A percentile compares a stretch with the other conserved stretches of the same genome.
These are phyloP conservation scores for Metschnikowia kofuensis DNA, from an alignment of 805 yeast genomes.

Conservation along the genomic window DNA sequence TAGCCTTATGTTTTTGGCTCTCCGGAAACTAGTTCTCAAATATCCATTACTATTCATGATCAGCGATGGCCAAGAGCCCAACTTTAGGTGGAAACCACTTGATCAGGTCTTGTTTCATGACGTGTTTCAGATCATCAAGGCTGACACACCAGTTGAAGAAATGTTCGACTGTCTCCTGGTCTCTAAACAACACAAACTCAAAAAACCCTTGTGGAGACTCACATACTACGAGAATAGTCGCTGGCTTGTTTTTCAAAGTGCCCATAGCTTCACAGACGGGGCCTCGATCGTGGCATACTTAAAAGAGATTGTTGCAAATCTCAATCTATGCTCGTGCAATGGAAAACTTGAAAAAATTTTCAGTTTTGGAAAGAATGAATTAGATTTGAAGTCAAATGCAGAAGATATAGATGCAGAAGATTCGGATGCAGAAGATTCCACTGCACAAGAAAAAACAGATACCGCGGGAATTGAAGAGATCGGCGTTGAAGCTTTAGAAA, in stretches of 20 bases:
- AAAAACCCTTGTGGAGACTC: constrained; percentile 8
- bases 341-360: too few species aligned
- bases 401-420: too few species aligned
- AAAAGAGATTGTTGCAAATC: constrained; percentile 8
- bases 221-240: constrained; percentile 3
- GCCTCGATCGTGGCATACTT: constrained; percentile 11
- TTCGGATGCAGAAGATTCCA: too few species aligned
- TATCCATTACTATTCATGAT: constrained; percentile 10
- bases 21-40: constrained; percentile 8
- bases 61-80: constrained; percentile 8
- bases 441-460: too few species aligned
- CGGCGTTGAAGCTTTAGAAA: not conserved
- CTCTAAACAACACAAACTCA: not conserved
- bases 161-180: not conserved
- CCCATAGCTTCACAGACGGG: constrained; percentile 10
- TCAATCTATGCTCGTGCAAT: not conserved
- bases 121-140: constrained; percentile 3
- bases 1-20: constrained; percentile 2
- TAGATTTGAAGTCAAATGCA: too few species aligned
- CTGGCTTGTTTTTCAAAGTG: constrained; percentile 9
- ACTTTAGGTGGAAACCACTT: constrained; percentile 8
- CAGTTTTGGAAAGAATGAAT: too few species aligned
- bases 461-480: not conserved
- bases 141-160: not conserved
- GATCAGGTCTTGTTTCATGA: constrained; percentile 5